phyloP scores from a whole-genome alignment of 208 protist species.

The Trypanosoma theileri region DNA sequence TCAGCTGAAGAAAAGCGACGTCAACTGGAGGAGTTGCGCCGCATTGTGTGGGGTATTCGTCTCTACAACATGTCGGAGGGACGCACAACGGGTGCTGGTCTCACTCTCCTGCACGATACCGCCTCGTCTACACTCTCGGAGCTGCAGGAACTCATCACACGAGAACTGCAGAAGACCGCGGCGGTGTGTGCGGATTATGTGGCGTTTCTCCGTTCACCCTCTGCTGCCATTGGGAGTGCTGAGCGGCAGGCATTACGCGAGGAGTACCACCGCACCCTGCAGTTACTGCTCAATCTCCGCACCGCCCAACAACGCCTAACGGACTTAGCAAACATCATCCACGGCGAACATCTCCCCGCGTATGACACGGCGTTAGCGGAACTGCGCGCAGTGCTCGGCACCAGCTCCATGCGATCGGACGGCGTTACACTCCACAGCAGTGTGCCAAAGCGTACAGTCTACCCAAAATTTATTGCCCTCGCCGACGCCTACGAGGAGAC shows the following conservation, averaged over 20 bases:
- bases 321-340: constrained; percentile 33
- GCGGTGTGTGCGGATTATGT: constrained; percentile 28
- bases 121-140: constrained; percentile 37
- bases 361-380: constrained; percentile 46
- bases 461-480: constrained; percentile 74
- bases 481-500: constrained; percentile 64
- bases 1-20: constrained; percentile 60
- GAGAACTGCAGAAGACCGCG: constrained; percentile 29
- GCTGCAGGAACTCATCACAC: constrained; percentile 25
- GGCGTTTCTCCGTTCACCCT: constrained; percentile 58
- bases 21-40: constrained; percentile 82
- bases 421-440: constrained; percentile 26
- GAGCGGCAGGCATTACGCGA: constrained; percentile 38
- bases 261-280: constrained; percentile 78
- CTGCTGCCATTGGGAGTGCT: constrained; percentile 30
- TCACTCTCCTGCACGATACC: constrained; percentile 35
- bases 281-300: constrained; percentile 53
- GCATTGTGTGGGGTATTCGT: constrained; percentile 89
- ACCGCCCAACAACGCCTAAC: constrained; percentile 45
- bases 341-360: constrained; percentile 36
- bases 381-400: constrained; percentile 44
- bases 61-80: constrained; percentile 73
- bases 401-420: constrained; percentile 14
- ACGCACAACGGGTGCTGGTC: constrained; percentile 46
- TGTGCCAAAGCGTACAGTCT: constrained; percentile 57